Evolutionary conservation across 306 rosid genomes (phyloP).

Genomic region (Prunus kanzakura): DNA sequence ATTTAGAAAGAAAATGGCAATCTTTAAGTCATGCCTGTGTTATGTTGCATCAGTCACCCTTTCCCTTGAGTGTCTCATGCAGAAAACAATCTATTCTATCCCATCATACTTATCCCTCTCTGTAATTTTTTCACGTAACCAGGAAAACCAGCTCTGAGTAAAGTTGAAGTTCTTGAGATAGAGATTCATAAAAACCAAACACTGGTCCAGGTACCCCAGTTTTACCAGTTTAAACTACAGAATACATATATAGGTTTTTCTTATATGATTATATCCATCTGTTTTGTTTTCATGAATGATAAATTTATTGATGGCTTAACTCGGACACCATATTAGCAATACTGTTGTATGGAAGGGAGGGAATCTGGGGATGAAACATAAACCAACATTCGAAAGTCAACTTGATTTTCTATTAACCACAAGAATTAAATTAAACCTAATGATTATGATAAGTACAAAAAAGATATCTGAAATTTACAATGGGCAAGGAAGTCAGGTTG

Average conservation of each 20-base stretch:
- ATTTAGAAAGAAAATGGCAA: background rate
- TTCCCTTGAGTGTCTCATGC: constrained; percentile 1
- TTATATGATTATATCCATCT: background rate
- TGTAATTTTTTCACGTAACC: constrained; percentile 25
- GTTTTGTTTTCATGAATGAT: background rate
- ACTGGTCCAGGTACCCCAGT: constrained; percentile 62
- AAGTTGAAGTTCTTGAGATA: constrained; percentile 66
- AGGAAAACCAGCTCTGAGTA: constrained; percentile 89
- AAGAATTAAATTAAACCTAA: background rate
- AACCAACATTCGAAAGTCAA: too few relatives aligned
- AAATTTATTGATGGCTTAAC: background rate
- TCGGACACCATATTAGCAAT: background rate
- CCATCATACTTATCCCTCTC: background rate
- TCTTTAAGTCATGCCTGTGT: background rate
- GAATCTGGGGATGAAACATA: background rate
- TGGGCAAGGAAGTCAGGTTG: background rate
- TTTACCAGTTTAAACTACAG: background rate
- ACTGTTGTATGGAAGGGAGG: background rate
- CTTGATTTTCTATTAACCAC: background rate
- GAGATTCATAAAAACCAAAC: constrained; percentile 56
- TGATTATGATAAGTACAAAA: background rate
- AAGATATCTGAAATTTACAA: too few relatives aligned
- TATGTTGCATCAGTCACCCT: constrained; percentile 2
- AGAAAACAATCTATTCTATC: background rate
- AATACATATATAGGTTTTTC: background rate